Conservation (phyloP, 2,329 filamentous ascomycete genomes). For the Penicillium italicum region DNA sequence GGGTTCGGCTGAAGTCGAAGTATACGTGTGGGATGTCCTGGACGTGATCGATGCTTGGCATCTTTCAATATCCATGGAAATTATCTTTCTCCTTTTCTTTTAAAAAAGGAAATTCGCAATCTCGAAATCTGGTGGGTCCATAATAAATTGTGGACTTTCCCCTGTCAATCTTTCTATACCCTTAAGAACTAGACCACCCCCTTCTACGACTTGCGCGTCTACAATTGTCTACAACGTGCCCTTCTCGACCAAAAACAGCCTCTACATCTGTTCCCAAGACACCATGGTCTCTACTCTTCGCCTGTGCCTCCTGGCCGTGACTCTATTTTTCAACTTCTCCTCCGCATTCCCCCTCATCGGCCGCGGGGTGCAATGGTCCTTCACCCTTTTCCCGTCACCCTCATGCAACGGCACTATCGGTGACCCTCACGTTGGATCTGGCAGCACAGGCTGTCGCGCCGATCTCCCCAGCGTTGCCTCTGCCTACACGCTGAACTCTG, state of each 20-base stretch:
- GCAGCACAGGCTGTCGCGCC: slow-evolving; percentile 25
- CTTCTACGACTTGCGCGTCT: not conserved
- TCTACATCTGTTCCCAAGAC: not conserved
- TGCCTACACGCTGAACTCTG: slow-evolving; percentile 17
- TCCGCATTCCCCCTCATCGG: slow-evolving; percentile 18
- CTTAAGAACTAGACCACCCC: not conserved
- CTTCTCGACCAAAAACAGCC: not conserved
- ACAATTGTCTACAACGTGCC: too few species aligned
- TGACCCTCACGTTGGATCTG: slow-evolving; percentile 17
- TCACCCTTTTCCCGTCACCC: slow-evolving; percentile 18
- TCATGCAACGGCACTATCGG: slow-evolving; percentile 14
- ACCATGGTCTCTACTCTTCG: slow-evolving; percentile 10
- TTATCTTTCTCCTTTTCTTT: not conserved
- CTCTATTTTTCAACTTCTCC: slow-evolving; percentile 10
- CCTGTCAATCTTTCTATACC: not conserved
- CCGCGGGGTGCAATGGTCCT: slow-evolving; percentile 22
- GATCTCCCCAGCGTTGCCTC: slow-evolving; percentile 19
- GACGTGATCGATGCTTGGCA: not conserved
- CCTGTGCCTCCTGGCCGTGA: slow-evolving; percentile 2
- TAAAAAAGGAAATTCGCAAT: not conserved
- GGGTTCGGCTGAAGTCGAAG: not conserved
- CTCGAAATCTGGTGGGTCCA: not conserved
- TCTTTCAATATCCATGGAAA: not conserved
- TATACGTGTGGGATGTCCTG: not conserved
- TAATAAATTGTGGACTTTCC: slow-evolving; percentile 8